Evolutionary conservation across 192 early-diverging fungal genomes (phyloP).

Genomic region (Coemansia sp.): DNA sequence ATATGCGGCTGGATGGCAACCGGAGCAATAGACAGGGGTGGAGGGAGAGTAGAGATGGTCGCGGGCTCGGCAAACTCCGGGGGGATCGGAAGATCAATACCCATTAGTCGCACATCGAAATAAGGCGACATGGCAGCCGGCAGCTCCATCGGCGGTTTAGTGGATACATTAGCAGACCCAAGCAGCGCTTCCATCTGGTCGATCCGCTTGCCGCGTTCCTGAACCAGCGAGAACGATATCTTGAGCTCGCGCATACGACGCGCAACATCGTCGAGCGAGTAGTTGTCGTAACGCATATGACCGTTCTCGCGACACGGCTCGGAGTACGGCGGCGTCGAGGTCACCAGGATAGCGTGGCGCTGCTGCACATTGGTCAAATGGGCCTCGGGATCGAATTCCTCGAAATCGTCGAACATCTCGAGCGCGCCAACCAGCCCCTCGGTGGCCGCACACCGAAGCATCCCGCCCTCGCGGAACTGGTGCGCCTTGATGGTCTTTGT

Average conservation of each 20-base stretch:
- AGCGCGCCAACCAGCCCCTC: constrained; percentile 52
- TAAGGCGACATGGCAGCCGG: constrained; percentile 42
- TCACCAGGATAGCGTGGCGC: constrained; percentile 46
- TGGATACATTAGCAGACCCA: constrained; percentile 37
- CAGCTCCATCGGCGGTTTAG: constrained; percentile 33
- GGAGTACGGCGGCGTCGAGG: constrained; percentile 46
- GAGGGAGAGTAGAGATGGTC: neutral
- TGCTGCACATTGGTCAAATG: constrained; percentile 46
- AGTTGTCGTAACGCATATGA: constrained; percentile 51
- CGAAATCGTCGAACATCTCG: constrained; percentile 57
- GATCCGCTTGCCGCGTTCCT: constrained; percentile 44
- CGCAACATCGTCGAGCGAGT: constrained; percentile 41
- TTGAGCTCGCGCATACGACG: constrained; percentile 51
- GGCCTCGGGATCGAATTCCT: constrained; percentile 49
- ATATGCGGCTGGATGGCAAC: neutral
- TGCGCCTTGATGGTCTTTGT: constrained; percentile 50
- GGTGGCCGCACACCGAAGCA: constrained; percentile 46
- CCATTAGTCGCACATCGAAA: constrained; percentile 44
- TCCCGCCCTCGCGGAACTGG: constrained; percentile 46
- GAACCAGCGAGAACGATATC: constrained; percentile 52
- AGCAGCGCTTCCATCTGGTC: constrained; percentile 42
- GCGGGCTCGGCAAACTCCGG: constrained; percentile 22
- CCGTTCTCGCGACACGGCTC: constrained; percentile 47
- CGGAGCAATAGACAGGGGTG: constrained; percentile 18
- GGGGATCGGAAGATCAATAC: constrained; percentile 41